Conservation (phyloP, 495 filamentous ascomycete species). For the Aspergillus affinis region DNA sequence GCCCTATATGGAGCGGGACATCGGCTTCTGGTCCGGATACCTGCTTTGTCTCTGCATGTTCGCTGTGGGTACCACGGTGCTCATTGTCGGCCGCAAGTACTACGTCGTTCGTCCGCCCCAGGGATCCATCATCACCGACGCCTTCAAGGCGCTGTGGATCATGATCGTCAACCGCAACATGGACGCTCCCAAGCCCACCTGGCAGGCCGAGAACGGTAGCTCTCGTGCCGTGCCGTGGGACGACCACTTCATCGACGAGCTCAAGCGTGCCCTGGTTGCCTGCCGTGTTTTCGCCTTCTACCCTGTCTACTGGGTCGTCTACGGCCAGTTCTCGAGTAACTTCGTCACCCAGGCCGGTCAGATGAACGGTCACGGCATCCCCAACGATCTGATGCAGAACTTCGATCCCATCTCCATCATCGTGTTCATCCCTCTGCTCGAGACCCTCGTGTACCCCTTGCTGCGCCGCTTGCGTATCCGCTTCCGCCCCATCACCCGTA, state of each 20-base stretch:
- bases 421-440: slow-evolving; percentile 67
- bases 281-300: slow-evolving; percentile 63
- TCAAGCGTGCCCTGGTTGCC: slow-evolving; percentile 57
- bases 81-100: slow-evolving; percentile 54
- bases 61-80: slow-evolving; percentile 48
- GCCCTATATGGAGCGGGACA: slow-evolving; percentile 63
- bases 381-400: slow-evolving; percentile 76
- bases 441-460: slow-evolving; percentile 65
- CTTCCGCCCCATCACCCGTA: slow-evolving; percentile 73
- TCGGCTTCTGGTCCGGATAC: slow-evolving; percentile 75
- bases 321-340: slow-evolving; percentile 59
- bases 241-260: slow-evolving; percentile 63
- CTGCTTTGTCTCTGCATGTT: slow-evolving; percentile 67
- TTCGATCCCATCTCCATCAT: slow-evolving; percentile 76
- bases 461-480: slow-evolving; percentile 63
- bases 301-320: slow-evolving; percentile 62
- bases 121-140: slow-evolving; percentile 61
- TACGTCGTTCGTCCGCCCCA: slow-evolving; percentile 64
- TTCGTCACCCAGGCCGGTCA: slow-evolving; percentile 57
- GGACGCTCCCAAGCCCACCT: slow-evolving; percentile 61
- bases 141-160: slow-evolving; percentile 61
- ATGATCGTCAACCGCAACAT: slow-evolving; percentile 54
- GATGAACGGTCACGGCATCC: slow-evolving; percentile 56
- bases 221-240: slow-evolving; percentile 48
- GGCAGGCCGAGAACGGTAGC: slow-evolving; percentile 47